These are phyloP conservation scores for Podila clonocystis DNA, from an alignment of 192 early-diverging fungal genomes.

Conservation along the genomic window DNA sequence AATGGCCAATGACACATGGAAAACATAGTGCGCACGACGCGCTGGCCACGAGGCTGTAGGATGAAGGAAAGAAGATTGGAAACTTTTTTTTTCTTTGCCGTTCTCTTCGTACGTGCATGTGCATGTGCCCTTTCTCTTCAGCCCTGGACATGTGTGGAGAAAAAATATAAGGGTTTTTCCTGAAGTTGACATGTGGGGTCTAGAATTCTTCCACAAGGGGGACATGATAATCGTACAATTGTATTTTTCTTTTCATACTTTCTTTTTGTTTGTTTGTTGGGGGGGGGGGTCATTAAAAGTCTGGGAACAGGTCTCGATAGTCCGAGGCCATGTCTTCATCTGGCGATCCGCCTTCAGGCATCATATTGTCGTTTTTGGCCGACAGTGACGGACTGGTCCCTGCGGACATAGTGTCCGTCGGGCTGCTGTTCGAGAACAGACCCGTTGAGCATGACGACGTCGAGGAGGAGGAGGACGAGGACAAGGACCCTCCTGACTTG, in stretches of 20 bases:
- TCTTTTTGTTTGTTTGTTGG: not conserved
- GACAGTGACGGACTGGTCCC: not conserved
- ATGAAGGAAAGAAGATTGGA: too few species aligned
- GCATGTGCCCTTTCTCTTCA: too few species aligned
- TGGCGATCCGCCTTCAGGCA: not conserved
- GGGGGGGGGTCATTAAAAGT: conserved; percentile 48
- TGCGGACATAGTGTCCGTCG: not conserved
- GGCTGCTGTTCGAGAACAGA: not conserved
- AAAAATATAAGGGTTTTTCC: too few species aligned
- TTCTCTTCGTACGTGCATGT: too few species aligned
- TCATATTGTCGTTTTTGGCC: conserved; percentile 1
- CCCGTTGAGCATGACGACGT: not conserved
- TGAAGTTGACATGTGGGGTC: too few species aligned
- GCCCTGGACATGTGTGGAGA: too few species aligned
- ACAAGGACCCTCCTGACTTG: not conserved
- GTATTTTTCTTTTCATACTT: not conserved
- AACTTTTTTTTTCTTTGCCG: too few species aligned
- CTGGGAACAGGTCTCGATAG: conserved; percentile 53
- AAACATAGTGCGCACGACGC: too few species aligned
- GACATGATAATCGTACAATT: not conserved
- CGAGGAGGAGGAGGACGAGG: not conserved
- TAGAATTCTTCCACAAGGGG: not conserved
- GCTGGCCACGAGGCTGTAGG: too few species aligned
- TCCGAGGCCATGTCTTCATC: conserved; percentile 29
- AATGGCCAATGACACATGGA: too few species aligned